phyloP scores from a whole-genome alignment of 1,139 yeast genomes.

The Geotrichum histeridarum region DNA sequence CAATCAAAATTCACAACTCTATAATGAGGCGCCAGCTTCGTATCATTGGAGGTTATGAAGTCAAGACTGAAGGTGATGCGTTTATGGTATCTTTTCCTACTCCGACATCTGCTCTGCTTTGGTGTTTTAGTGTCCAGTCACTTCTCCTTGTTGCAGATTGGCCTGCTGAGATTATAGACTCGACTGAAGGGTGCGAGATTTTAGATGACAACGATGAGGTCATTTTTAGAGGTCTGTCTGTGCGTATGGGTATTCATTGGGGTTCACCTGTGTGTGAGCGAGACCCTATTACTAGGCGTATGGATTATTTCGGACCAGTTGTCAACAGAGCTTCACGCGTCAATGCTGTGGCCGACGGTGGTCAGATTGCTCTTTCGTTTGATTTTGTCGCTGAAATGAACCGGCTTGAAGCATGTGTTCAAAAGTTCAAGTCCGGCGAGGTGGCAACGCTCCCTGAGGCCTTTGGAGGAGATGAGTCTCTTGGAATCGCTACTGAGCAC shows the following conservation, averaged over 20 bases:
- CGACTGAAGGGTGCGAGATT: slow-evolving; percentile 79
- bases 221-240: slow-evolving; percentile 83
- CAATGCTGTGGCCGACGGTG: slow-evolving; percentile 94
- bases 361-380: slow-evolving; percentile 84
- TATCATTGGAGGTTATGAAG: slow-evolving; percentile 95
- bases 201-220: slow-evolving; percentile 58
- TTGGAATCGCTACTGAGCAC: slow-evolving; percentile 60
- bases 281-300: slow-evolving; percentile 89
- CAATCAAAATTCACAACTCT: slow-evolving; percentile 87
- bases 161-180: slow-evolving; percentile 88
- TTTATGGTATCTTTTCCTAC: slow-evolving; percentile 98
- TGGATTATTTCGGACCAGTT: slow-evolving; percentile 99
- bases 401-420: slow-evolving; percentile 52
- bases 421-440: slow-evolving; percentile 41
- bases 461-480: slow-evolving; percentile 54
- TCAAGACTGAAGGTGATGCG: slow-evolving; percentile 98
- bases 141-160: slow-evolving; percentile 82
- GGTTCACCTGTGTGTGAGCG: slow-evolving; percentile 95
- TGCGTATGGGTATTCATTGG: slow-evolving; percentile 98
- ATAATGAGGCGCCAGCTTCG: slow-evolving; percentile 92
- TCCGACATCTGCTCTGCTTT: slow-evolving; percentile 79
- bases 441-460: slow-evolving; percentile 48
- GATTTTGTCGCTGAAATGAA: slow-evolving; percentile 74
- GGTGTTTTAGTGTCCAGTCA: slow-evolving; percentile 93
- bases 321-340: slow-evolving; percentile 93